A percentile compares a stretch with the other conserved stretches of the same genome.
Conservation (phyloP, 2,329 filamentous ascomycete species). For the Pseudopyrenochaeta lycopersici region DNA sequence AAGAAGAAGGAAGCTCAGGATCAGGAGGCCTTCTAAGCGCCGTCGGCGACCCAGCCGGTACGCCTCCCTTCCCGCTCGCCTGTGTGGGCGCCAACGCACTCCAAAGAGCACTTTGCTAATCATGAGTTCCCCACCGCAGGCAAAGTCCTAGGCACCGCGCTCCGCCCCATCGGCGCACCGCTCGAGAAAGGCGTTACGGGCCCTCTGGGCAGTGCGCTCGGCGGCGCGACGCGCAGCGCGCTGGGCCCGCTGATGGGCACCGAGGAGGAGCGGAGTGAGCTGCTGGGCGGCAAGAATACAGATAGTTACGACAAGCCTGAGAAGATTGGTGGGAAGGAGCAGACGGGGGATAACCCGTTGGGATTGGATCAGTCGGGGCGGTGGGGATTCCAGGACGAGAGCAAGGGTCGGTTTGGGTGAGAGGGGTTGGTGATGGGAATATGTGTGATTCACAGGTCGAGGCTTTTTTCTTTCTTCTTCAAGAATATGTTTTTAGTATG, state of each 20-base stretch:
- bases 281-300: constrained; percentile 51
- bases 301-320: constrained; percentile 49
- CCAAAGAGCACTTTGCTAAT: too few species aligned
- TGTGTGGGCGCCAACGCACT: too few species aligned
- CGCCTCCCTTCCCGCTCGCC: neutral
- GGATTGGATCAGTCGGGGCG: constrained; percentile 50
- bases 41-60: constrained; percentile 45
- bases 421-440: neutral
- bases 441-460: too few species aligned
- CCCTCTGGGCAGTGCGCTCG: constrained; percentile 47
- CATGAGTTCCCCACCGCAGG: constrained; percentile 23
- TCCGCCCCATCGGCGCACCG: constrained; percentile 50
- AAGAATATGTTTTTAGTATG: neutral
- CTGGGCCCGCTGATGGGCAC: constrained; percentile 47
- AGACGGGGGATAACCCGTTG: constrained; percentile 51
- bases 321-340: constrained; percentile 50
- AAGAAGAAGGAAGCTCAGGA: constrained; percentile 30
- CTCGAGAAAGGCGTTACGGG: constrained; percentile 48
- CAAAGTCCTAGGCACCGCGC: constrained; percentile 47
- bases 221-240: constrained; percentile 47
- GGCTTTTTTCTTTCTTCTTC: too few species aligned
- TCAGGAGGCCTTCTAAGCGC: constrained; percentile 38
- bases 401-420: neutral
- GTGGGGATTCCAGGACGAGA: constrained; percentile 48
- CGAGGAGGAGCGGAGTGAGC: constrained; percentile 46